These are phyloP conservation scores for Amphicarpaea edgeworthii DNA, from an alignment of 306 rosid species.

Conservation along the genomic window DNA sequence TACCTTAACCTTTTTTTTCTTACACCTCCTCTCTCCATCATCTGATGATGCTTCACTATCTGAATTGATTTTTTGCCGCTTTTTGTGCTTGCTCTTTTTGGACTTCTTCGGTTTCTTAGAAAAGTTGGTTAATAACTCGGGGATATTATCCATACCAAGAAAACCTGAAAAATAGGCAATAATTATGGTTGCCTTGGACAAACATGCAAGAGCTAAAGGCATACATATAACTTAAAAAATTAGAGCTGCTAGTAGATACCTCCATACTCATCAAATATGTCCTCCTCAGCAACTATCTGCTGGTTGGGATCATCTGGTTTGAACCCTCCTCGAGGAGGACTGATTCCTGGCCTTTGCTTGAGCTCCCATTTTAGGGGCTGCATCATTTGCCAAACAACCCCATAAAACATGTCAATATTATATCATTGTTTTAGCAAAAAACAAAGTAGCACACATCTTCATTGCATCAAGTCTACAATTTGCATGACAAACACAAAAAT, in stretches of 20 bases:
- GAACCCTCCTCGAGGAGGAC: slow-evolving; percentile 99
- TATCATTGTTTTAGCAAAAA: background rate
- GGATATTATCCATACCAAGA: slow-evolving; percentile 70
- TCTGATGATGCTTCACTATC: slow-evolving; percentile 56
- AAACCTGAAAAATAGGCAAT: slow-evolving; percentile 65
- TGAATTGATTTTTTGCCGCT: slow-evolving; percentile 43
- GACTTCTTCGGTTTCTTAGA: slow-evolving; percentile 76
- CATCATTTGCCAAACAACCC: slow-evolving; percentile 51
- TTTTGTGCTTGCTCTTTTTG: slow-evolving; percentile 67
- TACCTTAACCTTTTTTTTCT: slow-evolving; percentile 54
- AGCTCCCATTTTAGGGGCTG: slow-evolving; percentile 99
- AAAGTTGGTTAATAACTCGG: slow-evolving; percentile 72
- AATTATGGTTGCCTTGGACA: slow-evolving; percentile 28
- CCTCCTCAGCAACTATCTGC: slow-evolving; percentile 96
- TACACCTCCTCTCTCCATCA: slow-evolving; percentile 56
- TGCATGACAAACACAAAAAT: slow-evolving; percentile 7
- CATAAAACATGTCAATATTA: slow-evolving; percentile 26
- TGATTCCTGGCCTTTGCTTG: slow-evolving; percentile 98
- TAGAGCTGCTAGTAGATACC: slow-evolving; percentile 56
- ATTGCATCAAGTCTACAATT: slow-evolving; percentile 31
- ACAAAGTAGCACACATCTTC: background rate
- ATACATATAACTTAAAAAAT: slow-evolving; percentile 14
- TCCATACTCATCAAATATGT: slow-evolving; percentile 97
- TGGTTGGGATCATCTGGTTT: slow-evolving; percentile 93
- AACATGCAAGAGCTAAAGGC: background rate